A percentile compares a stretch with the other conserved stretches of the same genome.
Conservation (phyloP, 1,284 basidiomycete species). For the Rhizoctonia solani region DNA sequence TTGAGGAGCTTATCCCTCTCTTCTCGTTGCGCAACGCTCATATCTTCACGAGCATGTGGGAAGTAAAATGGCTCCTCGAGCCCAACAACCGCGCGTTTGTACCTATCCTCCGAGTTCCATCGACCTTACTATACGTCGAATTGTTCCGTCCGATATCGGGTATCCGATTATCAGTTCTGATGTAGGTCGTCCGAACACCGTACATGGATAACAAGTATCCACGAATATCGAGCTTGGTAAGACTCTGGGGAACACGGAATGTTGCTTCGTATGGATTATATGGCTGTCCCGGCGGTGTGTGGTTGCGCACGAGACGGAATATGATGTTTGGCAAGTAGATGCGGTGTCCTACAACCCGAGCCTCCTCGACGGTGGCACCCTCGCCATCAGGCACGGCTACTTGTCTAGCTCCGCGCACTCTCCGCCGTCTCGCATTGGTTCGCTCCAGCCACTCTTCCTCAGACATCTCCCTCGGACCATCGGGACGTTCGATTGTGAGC, state of each 20-base stretch:
- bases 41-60: conserved; percentile 77
- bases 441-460: conserved; percentile 60
- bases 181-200: conserved; percentile 87
- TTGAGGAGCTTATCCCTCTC: conserved; percentile 64
- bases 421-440: conserved; percentile 59
- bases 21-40: conserved; percentile 59
- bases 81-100: conserved; percentile 88
- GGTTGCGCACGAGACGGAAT: conserved; percentile 83
- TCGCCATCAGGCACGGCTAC: conserved; percentile 45
- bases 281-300: conserved; percentile 72
- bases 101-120: conserved; percentile 57
- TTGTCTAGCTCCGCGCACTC: conserved; percentile 63
- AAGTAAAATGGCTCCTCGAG: conserved; percentile 90
- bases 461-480: conserved; percentile 46
- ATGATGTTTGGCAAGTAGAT: conserved; percentile 89
- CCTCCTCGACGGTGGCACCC: conserved; percentile 8
- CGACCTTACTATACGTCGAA: conserved; percentile 43
- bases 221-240: conserved; percentile 91
- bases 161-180: conserved; percentile 88
- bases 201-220: conserved; percentile 85
- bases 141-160: conserved; percentile 52
- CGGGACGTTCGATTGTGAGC: conserved; percentile 51
- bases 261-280: conserved; percentile 96
- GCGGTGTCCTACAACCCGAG: conserved; percentile 70
- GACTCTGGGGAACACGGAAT: conserved; percentile 78